Percentiles rank a stretch among this genome's conserved stretches.
Conservation (phyloP, 2,329 filamentous ascomycete genomes). For the Botrytis tulipae region DNA sequence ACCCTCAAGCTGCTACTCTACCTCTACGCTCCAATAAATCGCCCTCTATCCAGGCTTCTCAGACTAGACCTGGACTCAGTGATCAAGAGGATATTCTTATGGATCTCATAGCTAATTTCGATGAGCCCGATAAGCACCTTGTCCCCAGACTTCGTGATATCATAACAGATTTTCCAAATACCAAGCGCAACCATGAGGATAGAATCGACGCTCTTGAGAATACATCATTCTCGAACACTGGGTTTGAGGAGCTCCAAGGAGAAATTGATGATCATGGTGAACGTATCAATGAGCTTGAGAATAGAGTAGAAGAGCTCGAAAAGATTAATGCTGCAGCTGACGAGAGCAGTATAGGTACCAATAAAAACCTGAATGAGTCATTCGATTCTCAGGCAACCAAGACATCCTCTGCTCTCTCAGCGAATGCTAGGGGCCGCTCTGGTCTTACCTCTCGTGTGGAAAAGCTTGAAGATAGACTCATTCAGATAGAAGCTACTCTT, state of each 20-base stretch:
- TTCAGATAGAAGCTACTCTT: constrained; percentile 32
- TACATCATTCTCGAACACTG: constrained; percentile 62
- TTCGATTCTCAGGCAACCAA: constrained; percentile 38
- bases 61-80: background rate
- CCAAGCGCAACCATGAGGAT: constrained; percentile 50
- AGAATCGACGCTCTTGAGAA: constrained; percentile 69
- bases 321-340: constrained; percentile 50
- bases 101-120: background rate
- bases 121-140: constrained; percentile 25
- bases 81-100: constrained; percentile 4
- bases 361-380: constrained; percentile 32
- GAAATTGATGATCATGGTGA: constrained; percentile 65
- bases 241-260: constrained; percentile 68
- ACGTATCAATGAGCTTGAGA: constrained; percentile 67
- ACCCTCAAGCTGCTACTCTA: constrained; percentile 15
- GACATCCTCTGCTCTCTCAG: constrained; percentile 41
- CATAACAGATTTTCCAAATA: constrained; percentile 30
- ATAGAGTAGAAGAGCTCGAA: constrained; percentile 59
- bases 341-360: constrained; percentile 31
- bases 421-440: constrained; percentile 38
- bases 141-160: constrained; percentile 31
- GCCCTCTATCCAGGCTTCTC: background rate
- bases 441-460: constrained; percentile 45
- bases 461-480: constrained; percentile 45
- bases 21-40: constrained; percentile 18